phyloP scores from a whole-genome alignment of 73 alveolate species.

The Uronychia setigera region DNA sequence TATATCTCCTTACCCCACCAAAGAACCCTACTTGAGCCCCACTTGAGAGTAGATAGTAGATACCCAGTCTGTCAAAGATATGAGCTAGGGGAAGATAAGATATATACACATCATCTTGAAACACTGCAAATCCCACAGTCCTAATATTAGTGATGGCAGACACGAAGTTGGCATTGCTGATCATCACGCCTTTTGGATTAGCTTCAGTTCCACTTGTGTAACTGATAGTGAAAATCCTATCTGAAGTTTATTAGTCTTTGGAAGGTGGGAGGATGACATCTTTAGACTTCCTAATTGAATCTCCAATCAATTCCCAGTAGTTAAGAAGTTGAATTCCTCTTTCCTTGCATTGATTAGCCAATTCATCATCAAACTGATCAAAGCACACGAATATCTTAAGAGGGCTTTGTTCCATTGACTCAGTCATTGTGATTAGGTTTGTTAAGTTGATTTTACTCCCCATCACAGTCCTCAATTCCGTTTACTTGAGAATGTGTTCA shows the following conservation, averaged over 20 bases:
- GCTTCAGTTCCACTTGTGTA: conserved; percentile 86
- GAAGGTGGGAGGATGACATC: neutral
- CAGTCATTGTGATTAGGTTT: neutral
- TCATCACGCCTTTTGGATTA: conserved; percentile 77
- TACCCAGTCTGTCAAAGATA: conserved; percentile 64
- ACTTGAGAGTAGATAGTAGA: conserved; percentile 31
- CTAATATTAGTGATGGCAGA: conserved; percentile 23
- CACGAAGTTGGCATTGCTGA: conserved; percentile 51
- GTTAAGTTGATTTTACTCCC: neutral
- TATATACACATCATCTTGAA: conserved; percentile 47
- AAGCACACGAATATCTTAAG: neutral
- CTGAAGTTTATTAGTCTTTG: neutral
- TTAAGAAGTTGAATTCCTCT: neutral
- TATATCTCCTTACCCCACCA: conserved; percentile 28
- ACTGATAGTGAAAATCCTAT: conserved; percentile 51
- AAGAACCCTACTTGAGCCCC: conserved; percentile 73
- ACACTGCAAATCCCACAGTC: conserved; percentile 52
- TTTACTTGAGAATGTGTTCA: conserved; percentile 59
- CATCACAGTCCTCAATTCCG: conserved; percentile 51
- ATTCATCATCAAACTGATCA: neutral
- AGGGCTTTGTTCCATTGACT: neutral
- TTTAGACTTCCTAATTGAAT: neutral
- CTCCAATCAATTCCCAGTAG: neutral
- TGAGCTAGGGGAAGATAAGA: conserved; percentile 76
- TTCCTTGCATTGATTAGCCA: neutral